Evolutionary conservation across 352 stramenopile species (phyloP), one percentile per base, ranked within the genome.

Genomic region (Pythium pyrilobum): DNA sequence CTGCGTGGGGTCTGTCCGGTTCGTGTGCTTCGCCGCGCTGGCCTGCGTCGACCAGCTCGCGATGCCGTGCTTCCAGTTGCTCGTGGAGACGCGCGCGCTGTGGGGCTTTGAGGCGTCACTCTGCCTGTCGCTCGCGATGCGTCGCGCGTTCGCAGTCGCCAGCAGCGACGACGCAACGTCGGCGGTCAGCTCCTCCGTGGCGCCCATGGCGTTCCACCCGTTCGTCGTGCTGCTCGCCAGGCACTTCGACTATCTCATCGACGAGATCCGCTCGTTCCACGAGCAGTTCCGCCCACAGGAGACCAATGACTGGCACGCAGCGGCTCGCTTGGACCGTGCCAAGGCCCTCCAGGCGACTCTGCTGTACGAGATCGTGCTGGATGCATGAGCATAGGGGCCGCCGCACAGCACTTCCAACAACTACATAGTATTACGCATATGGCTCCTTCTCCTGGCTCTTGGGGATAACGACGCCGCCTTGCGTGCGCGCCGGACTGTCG

Each of bases 281-380:
- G 32, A 55, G 10, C 24, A 33, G 24, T 59, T 59, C 21, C 57
- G 27, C 7, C 33, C 56, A 12, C 29, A 28, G 3, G 10, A 50
- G 8, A 18, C 23, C 20, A 27, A 37, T 6, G 8, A 21, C 9
- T 5, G 13, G 3, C 1, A 47, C 8, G 49, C 12, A 0, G 13
- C 29, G 2, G 21, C 21, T 12, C 25, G 15, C 8, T 50, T 64
- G 3, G 56, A 58, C 33, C 45, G 48, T 13, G 25, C 80, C 34
- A 53, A 71, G 9, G 67, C 73, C 4, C 61, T 86, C 2, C 61
- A 77, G 24, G 62, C 62, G 1, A 85, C 69, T 45, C 56, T 88
- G 25, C 27, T 80, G 23, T 86, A 85, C 52, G 77, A 88, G 45
- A 66, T 66, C 24, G 46, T 54, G 13, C 34, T 66, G 39, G 37